Conservation (phyloP, 2,329 filamentous ascomycete species). For the Clarireedia monteithiana region DNA sequence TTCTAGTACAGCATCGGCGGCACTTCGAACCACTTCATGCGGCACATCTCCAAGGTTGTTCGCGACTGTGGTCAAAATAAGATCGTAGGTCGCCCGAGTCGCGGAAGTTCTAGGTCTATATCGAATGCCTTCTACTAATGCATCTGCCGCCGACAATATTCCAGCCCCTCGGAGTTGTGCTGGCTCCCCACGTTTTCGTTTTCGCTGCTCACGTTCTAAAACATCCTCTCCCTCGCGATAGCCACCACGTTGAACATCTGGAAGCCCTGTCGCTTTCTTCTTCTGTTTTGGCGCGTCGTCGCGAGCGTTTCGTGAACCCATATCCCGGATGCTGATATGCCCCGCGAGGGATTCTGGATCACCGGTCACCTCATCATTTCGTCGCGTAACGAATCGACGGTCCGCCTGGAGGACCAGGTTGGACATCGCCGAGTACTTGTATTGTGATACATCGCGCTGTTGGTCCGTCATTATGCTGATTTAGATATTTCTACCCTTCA, state of each 20-base stretch:
- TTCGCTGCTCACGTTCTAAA: constrained; percentile 74
- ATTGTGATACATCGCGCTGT: constrained; percentile 82
- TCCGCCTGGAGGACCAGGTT: constrained; percentile 99
- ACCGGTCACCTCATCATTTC: constrained; percentile 90
- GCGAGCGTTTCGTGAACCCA: constrained; percentile 78
- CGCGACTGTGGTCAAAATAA: constrained; percentile 87
- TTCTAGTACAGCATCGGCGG: constrained; percentile 85
- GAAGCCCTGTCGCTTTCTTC: constrained; percentile 57
- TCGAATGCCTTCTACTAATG: constrained; percentile 81
- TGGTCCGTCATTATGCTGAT: constrained; percentile 58
- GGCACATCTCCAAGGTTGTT: constrained; percentile 86
- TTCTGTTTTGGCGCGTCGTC: constrained; percentile 76
- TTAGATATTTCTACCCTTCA: constrained; percentile 20
- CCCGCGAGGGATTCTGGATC: constrained; percentile 96
- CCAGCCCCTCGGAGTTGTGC: constrained; percentile 64
- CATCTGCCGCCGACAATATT: constrained; percentile 75
- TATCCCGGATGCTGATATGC: constrained; percentile 85
- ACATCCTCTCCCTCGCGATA: constrained; percentile 78
- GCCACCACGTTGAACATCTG: constrained; percentile 65
- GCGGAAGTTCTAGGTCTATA: constrained; percentile 89
- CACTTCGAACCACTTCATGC: constrained; percentile 84
- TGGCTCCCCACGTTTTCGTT: constrained; percentile 70
- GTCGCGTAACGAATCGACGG: constrained; percentile 85
- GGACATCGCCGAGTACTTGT: constrained; percentile 99
- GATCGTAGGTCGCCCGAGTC: constrained; percentile 86